These are phyloP conservation scores for Rhododendron molle DNA, from an alignment of 148 eudicot species.

Conservation along the genomic window DNA sequence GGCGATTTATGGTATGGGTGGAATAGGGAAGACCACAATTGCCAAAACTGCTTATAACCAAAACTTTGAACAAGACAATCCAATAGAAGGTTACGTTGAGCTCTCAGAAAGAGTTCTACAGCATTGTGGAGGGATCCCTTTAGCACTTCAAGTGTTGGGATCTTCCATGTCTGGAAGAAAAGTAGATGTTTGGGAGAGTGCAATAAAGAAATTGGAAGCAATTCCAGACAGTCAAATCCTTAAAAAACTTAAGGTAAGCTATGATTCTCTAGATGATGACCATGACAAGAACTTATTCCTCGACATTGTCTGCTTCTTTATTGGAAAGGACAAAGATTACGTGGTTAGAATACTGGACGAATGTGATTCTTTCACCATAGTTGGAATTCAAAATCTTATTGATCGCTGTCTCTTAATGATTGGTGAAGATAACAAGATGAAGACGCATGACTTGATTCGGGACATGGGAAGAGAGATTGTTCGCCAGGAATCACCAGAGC, in stretches of 20 bases:
- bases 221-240: slow-evolving; percentile 1
- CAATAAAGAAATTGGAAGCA: slow-evolving; percentile 12
- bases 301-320: slow-evolving; percentile 10
- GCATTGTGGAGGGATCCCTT: slow-evolving; percentile 13
- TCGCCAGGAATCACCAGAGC: slow-evolving; percentile 8
- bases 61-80: slow-evolving; percentile 13
- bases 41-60: slow-evolving; percentile 6
- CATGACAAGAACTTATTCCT: background rate
- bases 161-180: slow-evolving; percentile 11
- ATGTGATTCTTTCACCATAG: slow-evolving; percentile 7
- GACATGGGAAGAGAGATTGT: slow-evolving; percentile 15
- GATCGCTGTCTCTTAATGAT: slow-evolving; percentile 3
- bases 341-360: slow-evolving; percentile 1
- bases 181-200: slow-evolving; percentile 12
- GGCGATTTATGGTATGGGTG: slow-evolving; percentile 5
- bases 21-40: slow-evolving; percentile 12
- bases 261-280: slow-evolving; percentile 17
- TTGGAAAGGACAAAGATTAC: slow-evolving; percentile 14
- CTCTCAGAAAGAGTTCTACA: background rate
- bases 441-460: slow-evolving; percentile 5
- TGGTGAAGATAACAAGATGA: background rate
- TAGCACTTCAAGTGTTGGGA: slow-evolving; percentile 22
- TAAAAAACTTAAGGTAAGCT: slow-evolving; percentile 12
- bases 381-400: slow-evolving; percentile 11
- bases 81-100: slow-evolving; percentile 9